Base-by-base conservation (phyloP, 371 early-diverging fungal genomes). In the Circinella umbellata region DNA sequence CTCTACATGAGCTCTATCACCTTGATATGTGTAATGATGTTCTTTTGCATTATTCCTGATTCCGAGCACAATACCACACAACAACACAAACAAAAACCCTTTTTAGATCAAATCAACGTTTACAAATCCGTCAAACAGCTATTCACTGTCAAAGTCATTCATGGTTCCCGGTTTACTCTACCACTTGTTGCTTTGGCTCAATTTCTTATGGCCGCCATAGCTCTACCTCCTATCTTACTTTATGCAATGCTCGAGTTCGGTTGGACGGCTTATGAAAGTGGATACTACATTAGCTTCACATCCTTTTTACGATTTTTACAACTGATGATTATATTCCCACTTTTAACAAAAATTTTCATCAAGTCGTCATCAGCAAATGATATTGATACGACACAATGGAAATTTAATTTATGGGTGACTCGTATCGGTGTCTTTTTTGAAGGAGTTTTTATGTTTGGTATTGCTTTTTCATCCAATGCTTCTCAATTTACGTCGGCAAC, bases 251-350 rank as follows among this genome's bases (percentile, higher is more conserved):
- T 82, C 0, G 57, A 72, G 37, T 82, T 78, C 53, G 59, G 66
- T 27, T 85, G 85, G 85, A 81, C 81, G 7, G 80, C 85, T 4
- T 76, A 73, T 61, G 83, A 85, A 70, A 79, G 81, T 46, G 80
- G 85, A 17, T 37, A 80, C 4, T 76, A 71, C 46, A 63, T 80
- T 20, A 79, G 81, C 20, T n/a, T 79, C 8, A 70, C 79, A 0
- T 75, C 75, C 5, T 47, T 66, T 34, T 38, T 49, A 10, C 69
- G 74, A 34, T 46, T 81, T 1, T 14, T 73, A 6, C 69, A 73
- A 35, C 65, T 76, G 63, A 17, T 72, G 4, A 38, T 68, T 7
- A 27, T 82, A 0, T 67, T 85, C 6, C 85, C 85, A 9, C 46
- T 78, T 5, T 15, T 80, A 7, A 64, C 75, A 27, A 75, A 71